Evolutionary conservation across 2,329 filamentous ascomycete species (phyloP).

Genomic region (Calonectria leucothoes): DNA sequence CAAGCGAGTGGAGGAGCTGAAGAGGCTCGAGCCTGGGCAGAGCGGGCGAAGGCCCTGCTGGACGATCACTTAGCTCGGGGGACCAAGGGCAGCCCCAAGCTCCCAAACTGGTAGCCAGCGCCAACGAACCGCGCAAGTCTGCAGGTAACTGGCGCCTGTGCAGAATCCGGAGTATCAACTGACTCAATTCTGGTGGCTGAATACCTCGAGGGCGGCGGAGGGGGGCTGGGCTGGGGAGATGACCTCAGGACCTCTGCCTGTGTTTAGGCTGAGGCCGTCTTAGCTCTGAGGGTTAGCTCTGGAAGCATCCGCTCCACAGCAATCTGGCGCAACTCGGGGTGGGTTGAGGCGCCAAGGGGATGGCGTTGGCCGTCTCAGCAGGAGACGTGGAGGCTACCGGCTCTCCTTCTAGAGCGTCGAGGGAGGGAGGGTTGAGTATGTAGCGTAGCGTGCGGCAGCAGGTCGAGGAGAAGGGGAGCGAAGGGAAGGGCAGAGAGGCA

Average conservation of each 20-base stretch:
- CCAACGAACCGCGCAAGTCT: neutral
- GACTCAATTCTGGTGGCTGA: constrained; percentile 6
- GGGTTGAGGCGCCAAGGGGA: constrained; percentile 10
- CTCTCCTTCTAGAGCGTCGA: neutral
- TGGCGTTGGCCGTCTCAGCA: constrained; percentile 4
- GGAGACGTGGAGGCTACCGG: neutral
- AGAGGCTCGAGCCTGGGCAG: neutral
- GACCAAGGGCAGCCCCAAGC: constrained; percentile 14
- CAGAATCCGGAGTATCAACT: constrained; percentile 13
- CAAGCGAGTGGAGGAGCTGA: constrained; percentile 6
- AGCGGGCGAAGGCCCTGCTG: neutral
- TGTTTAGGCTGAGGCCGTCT: constrained; percentile 9
- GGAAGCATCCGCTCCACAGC: constrained; percentile 15
- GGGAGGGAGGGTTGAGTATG: too few relatives aligned
- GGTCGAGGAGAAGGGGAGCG: neutral
- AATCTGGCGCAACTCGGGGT: constrained; percentile 20
- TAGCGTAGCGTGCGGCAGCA: too few relatives aligned
- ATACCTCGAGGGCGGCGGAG: constrained; percentile 12
- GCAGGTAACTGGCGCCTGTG: neutral
- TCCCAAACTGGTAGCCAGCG: constrained; percentile 14
- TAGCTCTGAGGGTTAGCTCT: constrained; percentile 17
- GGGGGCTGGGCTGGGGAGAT: constrained; percentile 5
- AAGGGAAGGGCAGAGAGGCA: neutral
- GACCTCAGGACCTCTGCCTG: constrained; percentile 14
- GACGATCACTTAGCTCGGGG: neutral